phyloP scores from a whole-genome alignment of 257 asterid genomes.

The Solanum sitiens region DNA sequence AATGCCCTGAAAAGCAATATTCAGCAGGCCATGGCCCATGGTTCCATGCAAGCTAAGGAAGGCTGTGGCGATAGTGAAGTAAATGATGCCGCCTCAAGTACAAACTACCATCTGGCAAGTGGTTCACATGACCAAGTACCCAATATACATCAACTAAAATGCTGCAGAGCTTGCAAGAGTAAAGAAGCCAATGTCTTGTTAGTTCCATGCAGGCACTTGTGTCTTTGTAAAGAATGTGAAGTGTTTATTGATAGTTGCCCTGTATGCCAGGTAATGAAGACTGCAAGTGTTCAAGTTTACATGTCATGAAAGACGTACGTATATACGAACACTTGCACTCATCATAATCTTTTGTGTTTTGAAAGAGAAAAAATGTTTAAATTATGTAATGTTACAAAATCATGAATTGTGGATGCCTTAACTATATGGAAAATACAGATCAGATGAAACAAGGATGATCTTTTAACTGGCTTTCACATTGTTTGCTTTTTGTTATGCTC shows the following conservation, averaged over 20 bases:
- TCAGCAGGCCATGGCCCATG: slow-evolving; percentile 50
- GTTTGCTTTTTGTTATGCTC: not conserved
- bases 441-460: not conserved
- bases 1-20: slow-evolving; percentile 44
- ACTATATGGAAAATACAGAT: not conserved
- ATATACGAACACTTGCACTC: slow-evolving; percentile 24
- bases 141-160: slow-evolving; percentile 9
- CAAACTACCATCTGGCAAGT: slow-evolving; percentile 17
- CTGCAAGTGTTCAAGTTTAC: slow-evolving; percentile 59
- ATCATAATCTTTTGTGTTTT: slow-evolving; percentile 13
- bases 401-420: not conserved
- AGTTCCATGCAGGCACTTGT: slow-evolving; percentile 65
- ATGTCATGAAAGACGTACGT: slow-evolving; percentile 19
- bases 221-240: slow-evolving; percentile 57
- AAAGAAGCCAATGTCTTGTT: slow-evolving; percentile 33
- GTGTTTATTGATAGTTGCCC: slow-evolving; percentile 48
- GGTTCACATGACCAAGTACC: slow-evolving; percentile 10
- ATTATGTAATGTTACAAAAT: not conserved
- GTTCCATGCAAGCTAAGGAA: slow-evolving; percentile 37
- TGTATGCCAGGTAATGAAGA: slow-evolving; percentile 56
- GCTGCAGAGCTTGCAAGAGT: slow-evolving; percentile 45
- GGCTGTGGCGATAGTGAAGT: slow-evolving; percentile 67
- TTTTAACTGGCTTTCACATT: not conserved
- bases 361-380: slow-evolving; percentile 5
- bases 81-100: slow-evolving; percentile 55